phyloP scores from a whole-genome alignment of 306 rosid genomes.

The Medicago arabica region DNA sequence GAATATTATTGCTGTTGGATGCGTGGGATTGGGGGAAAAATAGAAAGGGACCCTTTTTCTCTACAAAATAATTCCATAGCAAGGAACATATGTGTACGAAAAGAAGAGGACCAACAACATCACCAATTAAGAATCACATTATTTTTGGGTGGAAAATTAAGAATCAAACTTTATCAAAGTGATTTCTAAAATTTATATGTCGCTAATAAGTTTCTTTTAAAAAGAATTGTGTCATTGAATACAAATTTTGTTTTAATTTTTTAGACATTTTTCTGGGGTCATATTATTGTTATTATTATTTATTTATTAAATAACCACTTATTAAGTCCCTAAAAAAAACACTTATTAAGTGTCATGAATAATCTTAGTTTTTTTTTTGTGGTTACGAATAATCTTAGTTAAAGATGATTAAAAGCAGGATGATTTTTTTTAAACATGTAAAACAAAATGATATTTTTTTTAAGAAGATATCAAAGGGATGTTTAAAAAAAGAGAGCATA shows the following conservation, averaged over 20 bases:
- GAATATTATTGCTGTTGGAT: slow-evolving; percentile 39
- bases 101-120: slow-evolving; percentile 31
- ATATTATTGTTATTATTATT: too few relatives aligned
- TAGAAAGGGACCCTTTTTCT: slow-evolving; percentile 36
- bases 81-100: slow-evolving; percentile 44
- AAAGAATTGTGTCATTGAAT: too few relatives aligned
- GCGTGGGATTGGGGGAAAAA: slow-evolving; percentile 30
- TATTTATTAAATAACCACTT: not conserved
- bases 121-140: slow-evolving; percentile 21
- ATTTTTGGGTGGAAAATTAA: not conserved
- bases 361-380: too few relatives aligned
- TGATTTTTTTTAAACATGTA: too few relatives aligned
- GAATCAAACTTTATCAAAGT: slow-evolving; percentile 29
- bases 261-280: not conserved
- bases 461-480: too few relatives aligned
- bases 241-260: too few relatives aligned
- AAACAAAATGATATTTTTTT: too few relatives aligned
- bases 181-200: not conserved
- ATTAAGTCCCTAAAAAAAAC: too few relatives aligned
- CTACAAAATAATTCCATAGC: slow-evolving; percentile 37
- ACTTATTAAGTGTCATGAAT: not conserved
- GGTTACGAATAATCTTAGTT: too few relatives aligned
- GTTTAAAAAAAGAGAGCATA: too few relatives aligned
- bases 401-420: not conserved
- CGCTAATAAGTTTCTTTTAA: too few relatives aligned